Percentiles rank a stretch among this genome's conserved stretches.
phyloP scores from a whole-genome alignment of 2,329 filamentous ascomycete genomes.

The Nothophaeocryptopus gaeumannii region DNA sequence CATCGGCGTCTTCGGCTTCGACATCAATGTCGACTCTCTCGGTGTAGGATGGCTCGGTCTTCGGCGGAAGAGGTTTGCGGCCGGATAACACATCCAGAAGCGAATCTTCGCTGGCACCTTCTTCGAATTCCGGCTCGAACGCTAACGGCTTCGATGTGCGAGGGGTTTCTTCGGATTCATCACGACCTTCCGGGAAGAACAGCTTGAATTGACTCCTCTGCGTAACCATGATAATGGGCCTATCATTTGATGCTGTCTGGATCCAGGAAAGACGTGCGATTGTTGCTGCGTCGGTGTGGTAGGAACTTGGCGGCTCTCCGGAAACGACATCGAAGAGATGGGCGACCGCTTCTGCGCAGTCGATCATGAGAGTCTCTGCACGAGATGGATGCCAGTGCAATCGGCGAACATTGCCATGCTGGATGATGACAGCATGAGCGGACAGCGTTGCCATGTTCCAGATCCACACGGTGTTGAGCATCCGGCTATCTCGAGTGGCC shows the following conservation, averaged over 20 bases:
- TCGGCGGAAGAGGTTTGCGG: slow-evolving; percentile 41
- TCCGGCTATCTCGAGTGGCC: slow-evolving; percentile 32
- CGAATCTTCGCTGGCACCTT: slow-evolving; percentile 46
- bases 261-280: slow-evolving; percentile 24
- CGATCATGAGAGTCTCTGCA: slow-evolving; percentile 40
- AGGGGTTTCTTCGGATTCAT: slow-evolving; percentile 7
- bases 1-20: slow-evolving; percentile 26
- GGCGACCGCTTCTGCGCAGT: slow-evolving; percentile 40
- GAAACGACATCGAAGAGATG: slow-evolving; percentile 39
- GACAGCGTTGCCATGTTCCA: slow-evolving; percentile 43
- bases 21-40: slow-evolving; percentile 33
- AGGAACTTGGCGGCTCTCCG: slow-evolving; percentile 20
- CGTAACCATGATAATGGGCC: slow-evolving; percentile 36
- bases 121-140: slow-evolving; percentile 29
- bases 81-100: slow-evolving; percentile 49
- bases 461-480: slow-evolving; percentile 47
- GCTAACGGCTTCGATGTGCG: slow-evolving; percentile 1
- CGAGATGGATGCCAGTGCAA: slow-evolving; percentile 45
- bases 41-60: slow-evolving; percentile 31
- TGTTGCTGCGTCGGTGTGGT: slow-evolving; percentile 14
- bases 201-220: slow-evolving; percentile 40
- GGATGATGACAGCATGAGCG: slow-evolving; percentile 43
- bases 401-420: slow-evolving; percentile 44
- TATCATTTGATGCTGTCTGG: slow-evolving; percentile 19
- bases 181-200: slow-evolving; percentile 40